These are phyloP conservation scores for Aureobasidium musti DNA, from an alignment of 2,329 filamentous ascomycete species.

Conservation along the genomic window DNA sequence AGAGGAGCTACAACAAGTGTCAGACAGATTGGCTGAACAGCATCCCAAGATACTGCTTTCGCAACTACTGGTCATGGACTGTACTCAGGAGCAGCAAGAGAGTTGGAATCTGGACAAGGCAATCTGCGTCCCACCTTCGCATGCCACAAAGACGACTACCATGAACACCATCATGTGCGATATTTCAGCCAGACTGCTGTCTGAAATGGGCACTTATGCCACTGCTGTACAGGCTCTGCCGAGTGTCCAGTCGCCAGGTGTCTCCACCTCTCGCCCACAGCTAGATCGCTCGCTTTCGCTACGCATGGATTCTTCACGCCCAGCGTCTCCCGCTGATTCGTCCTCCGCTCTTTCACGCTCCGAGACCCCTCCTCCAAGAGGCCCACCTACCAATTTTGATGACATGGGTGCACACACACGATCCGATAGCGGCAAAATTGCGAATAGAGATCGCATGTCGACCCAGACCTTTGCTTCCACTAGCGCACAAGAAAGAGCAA, in stretches of 20 bases:
- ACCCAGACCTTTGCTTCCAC: slow-evolving; percentile 68
- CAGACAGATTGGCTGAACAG: slow-evolving; percentile 52
- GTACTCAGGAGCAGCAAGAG: slow-evolving; percentile 60
- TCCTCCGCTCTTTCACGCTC: slow-evolving; percentile 54
- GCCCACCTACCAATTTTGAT: slow-evolving; percentile 57
- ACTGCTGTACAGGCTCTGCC: slow-evolving; percentile 56
- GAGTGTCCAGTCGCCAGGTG: slow-evolving; percentile 75
- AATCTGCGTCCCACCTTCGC: slow-evolving; percentile 66
- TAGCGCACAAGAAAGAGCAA: slow-evolving; percentile 63
- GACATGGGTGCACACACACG: slow-evolving; percentile 49
- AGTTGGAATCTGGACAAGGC: slow-evolving; percentile 62
- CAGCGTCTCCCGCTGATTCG: slow-evolving; percentile 36
- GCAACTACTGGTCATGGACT: slow-evolving; percentile 79
- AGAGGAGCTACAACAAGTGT: slow-evolving; percentile 37
- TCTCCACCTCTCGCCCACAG: slow-evolving; percentile 32
- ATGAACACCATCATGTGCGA: slow-evolving; percentile 52
- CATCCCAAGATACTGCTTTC: slow-evolving; percentile 77
- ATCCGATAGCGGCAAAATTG: slow-evolving; percentile 33
- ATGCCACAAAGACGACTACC: slow-evolving; percentile 72
- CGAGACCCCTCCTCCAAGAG: slow-evolving; percentile 32
- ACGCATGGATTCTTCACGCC: slow-evolving; percentile 26
- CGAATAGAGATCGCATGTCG: slow-evolving; percentile 59
- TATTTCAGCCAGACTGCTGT: slow-evolving; percentile 49
- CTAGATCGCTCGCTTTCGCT: slow-evolving; percentile 43
- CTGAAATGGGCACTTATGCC: slow-evolving; percentile 52